Conservation (phyloP, 2,329 filamentous ascomycete genomes). For the Ustulina deusta region DNA sequence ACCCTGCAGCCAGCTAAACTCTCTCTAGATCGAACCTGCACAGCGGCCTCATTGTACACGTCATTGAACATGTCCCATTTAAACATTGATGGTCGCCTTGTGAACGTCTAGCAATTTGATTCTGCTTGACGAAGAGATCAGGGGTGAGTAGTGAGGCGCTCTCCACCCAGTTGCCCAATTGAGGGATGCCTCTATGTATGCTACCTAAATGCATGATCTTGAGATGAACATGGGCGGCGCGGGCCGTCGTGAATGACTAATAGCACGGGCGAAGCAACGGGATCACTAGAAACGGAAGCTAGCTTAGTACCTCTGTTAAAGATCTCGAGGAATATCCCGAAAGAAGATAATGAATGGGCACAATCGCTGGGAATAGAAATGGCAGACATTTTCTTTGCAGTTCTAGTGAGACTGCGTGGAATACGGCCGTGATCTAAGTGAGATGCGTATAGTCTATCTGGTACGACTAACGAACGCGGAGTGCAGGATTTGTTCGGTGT, state of each 20-base stretch:
- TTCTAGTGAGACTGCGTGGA: neutral
- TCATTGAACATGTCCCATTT: constrained; percentile 27
- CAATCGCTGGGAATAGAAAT: neutral
- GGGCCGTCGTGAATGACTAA: constrained; percentile 11
- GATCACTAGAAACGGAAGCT: neutral
- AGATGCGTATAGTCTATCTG: neutral
- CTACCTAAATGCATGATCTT: neutral
- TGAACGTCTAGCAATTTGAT: neutral
- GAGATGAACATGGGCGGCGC: constrained; percentile 5
- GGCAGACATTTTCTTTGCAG: neutral
- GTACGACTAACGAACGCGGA: neutral
- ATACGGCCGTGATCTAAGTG: no score
- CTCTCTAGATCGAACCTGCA: constrained; percentile 12
- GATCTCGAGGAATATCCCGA: constrained; percentile 1
- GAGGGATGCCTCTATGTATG: neutral
- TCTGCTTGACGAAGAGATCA: neutral
- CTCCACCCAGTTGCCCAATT: constrained; percentile 10
- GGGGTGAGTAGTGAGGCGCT: constrained; percentile 10
- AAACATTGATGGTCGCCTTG: constrained; percentile 5
- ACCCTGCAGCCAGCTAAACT: constrained; percentile 4
- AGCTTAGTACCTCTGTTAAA: neutral
- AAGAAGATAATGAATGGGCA: constrained; percentile 3
- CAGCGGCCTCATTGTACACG: constrained; percentile 34
- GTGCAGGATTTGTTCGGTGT: neutral
- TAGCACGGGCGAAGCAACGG: neutral